phyloP scores from a whole-genome alignment of 257 asterid genomes.

The Penstemon eatonii region DNA sequence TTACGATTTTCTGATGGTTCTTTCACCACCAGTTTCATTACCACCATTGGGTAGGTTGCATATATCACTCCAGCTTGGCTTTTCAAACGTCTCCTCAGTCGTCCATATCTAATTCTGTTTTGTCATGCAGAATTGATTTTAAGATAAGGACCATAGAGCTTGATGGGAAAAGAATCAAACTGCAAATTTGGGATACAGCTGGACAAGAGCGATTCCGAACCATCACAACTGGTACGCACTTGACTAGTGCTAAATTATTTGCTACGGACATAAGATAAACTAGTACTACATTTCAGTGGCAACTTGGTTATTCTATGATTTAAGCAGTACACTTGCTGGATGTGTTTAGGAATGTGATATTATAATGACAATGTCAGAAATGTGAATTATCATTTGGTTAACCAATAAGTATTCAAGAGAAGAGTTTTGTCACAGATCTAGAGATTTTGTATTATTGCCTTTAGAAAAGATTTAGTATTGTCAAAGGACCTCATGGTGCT shows the following conservation, averaged over 20 bases:
- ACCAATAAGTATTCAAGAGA: neutral
- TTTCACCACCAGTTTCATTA: conserved; percentile 97
- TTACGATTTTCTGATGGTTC: conserved; percentile 98
- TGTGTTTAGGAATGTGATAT: neutral
- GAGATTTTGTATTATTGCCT: too few relatives aligned
- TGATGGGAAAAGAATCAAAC: conserved; percentile 61
- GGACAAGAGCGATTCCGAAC: conserved; percentile 74
- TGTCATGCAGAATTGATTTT: conserved; percentile 57
- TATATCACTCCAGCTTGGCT: conserved; percentile 7
- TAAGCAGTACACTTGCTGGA: neutral
- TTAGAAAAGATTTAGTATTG: too few relatives aligned
- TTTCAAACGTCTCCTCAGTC: conserved; percentile 18
- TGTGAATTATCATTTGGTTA: conserved; percentile 13
- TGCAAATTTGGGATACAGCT: conserved; percentile 74
- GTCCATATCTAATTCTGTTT: conserved; percentile 16
- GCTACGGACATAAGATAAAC: neutral
- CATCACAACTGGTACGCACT: conserved; percentile 56
- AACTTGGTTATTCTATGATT: neutral
- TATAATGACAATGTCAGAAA: neutral
- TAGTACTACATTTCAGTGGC: conserved; percentile 16
- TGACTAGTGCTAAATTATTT: conserved; percentile 13
- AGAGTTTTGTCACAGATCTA: neutral
- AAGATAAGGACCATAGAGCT: conserved; percentile 70
- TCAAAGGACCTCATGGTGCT: neutral
- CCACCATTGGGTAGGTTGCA: conserved; percentile 66